Conservation (phyloP, 805 yeast genomes). For the Starmerella bombicola region DNA sequence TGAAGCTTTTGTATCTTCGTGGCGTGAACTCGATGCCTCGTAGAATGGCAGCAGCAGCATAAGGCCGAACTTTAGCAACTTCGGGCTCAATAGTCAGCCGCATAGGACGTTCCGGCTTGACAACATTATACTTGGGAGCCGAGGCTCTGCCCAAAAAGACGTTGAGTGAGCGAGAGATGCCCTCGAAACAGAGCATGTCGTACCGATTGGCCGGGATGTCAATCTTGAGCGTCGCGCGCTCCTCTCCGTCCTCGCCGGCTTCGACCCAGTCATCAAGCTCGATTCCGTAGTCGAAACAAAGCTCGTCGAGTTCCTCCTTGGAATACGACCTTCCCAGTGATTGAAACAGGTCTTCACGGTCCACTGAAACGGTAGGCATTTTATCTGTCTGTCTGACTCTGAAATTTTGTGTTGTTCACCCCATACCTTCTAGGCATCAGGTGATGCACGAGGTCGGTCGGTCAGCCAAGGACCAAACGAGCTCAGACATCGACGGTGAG, state of each 20-base stretch:
- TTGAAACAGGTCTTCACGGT: slow-evolving; percentile 80
- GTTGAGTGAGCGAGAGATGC: slow-evolving; percentile 88
- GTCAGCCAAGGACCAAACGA: no score
- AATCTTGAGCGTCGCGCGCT: slow-evolving; percentile 92
- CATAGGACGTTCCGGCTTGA: slow-evolving; percentile 47
- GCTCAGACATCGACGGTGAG: no score
- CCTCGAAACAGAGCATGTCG: slow-evolving; percentile 96
- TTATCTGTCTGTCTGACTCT: neutral
- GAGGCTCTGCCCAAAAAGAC: slow-evolving; percentile 63
- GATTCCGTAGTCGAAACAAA: slow-evolving; percentile 94
- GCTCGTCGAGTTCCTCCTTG: slow-evolving; percentile 88
- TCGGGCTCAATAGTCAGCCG: slow-evolving; percentile 63
- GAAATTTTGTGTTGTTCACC: no score
- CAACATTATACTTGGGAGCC: slow-evolving; percentile 55
- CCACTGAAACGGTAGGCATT: slow-evolving; percentile 97
- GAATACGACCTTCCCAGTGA: slow-evolving; percentile 52
- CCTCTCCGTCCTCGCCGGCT: slow-evolving; percentile 55
- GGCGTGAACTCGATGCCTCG: slow-evolving; percentile 72
- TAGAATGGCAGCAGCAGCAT: slow-evolving; percentile 87
- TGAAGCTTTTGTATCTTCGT: slow-evolving; percentile 84
- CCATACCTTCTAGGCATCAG: no score
- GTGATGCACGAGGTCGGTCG: no score
- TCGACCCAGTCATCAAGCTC: slow-evolving; percentile 88
- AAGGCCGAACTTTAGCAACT: slow-evolving; percentile 69
- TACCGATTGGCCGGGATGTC: slow-evolving; percentile 98